phyloP scores from a whole-genome alignment of 129 eudicot species.

The Calendula officinalis region DNA sequence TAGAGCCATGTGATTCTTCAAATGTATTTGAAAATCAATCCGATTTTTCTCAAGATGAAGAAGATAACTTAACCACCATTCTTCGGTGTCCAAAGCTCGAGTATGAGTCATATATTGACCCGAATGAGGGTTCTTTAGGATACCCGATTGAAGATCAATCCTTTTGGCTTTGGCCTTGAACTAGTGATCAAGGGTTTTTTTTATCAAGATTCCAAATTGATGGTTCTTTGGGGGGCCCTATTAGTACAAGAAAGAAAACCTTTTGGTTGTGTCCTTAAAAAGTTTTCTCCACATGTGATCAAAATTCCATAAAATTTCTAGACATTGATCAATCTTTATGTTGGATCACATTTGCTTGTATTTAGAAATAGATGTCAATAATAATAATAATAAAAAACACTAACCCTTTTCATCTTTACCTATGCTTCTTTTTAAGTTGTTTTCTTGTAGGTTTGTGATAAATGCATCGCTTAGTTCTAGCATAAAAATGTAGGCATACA shows the following conservation, averaged over 20 bases:
- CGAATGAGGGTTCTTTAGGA: constrained; percentile 47
- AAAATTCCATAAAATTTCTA: constrained; percentile 22
- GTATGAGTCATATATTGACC: constrained; percentile 48
- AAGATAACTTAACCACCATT: constrained; percentile 50
- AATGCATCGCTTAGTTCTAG: background rate
- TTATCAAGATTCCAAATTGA: constrained; percentile 26
- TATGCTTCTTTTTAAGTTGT: background rate
- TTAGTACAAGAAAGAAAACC: background rate
- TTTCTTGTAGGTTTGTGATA: constrained; percentile 2
- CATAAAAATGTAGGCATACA: background rate
- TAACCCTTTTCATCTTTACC: constrained; percentile 16
- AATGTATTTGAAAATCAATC: constrained; percentile 45
- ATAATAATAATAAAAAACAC: background rate
- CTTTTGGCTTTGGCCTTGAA: constrained; percentile 75
- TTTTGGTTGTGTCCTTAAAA: constrained; percentile 24
- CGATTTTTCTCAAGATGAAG: constrained; percentile 64
- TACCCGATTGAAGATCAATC: constrained; percentile 58
- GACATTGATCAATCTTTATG: constrained; percentile 19
- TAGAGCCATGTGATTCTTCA: constrained; percentile 60
- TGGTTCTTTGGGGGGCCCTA: constrained; percentile 25
- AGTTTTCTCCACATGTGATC: constrained; percentile 19
- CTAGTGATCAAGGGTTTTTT: constrained; percentile 18
- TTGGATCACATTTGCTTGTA: constrained; percentile 22
- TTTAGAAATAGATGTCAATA: constrained; percentile 34
- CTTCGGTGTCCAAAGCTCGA: constrained; percentile 61